A percentile compares a stretch with the other conserved stretches of the same genome.
Conservation (phyloP, 176 grass and related monocot genomes). For the Oropetium thomaeum region DNA sequence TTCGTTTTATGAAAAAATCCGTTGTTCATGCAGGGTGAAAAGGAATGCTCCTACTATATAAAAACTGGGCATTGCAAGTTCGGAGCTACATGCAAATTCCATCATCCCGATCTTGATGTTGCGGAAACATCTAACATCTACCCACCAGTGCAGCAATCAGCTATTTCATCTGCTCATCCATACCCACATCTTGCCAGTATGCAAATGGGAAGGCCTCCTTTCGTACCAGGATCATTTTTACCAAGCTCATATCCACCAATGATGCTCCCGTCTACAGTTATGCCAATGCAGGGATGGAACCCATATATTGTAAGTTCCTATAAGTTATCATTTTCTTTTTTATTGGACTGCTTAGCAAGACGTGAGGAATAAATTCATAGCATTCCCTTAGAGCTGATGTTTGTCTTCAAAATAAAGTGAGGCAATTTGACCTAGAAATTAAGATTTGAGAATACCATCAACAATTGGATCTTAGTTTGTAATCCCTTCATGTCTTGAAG, state of each 20-base stretch:
- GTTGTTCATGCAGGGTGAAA: conserved; percentile 66
- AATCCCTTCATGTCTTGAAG: conserved; percentile 12
- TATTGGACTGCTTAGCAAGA: neutral
- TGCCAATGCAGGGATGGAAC: conserved; percentile 85
- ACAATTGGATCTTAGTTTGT: neutral
- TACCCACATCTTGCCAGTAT: conserved; percentile 60
- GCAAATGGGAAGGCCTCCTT: conserved; percentile 71
- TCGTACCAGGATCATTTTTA: conserved; percentile 61
- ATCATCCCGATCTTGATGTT: conserved; percentile 58
- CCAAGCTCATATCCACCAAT: conserved; percentile 58
- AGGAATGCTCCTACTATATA: conserved; percentile 83
- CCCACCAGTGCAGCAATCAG: conserved; percentile 44
- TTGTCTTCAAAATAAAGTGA: neutral
- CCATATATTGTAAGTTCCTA: conserved; percentile 70
- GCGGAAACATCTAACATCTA: conserved; percentile 49
- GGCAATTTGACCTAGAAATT: neutral
- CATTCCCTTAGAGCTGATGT: neutral
- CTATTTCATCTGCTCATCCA: conserved; percentile 54
- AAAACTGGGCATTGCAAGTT: conserved; percentile 96
- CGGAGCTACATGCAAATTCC: conserved; percentile 78
- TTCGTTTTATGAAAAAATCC: conserved; percentile 28
- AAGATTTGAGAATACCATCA: neutral
- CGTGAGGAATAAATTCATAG: conserved; percentile 3
- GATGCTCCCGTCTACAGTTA: conserved; percentile 64
- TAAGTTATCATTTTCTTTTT: conserved; percentile 31